These are phyloP conservation scores for Aspergillus floridensis DNA, from an alignment of 2,329 filamentous ascomycete species.

Conservation along the genomic window DNA sequence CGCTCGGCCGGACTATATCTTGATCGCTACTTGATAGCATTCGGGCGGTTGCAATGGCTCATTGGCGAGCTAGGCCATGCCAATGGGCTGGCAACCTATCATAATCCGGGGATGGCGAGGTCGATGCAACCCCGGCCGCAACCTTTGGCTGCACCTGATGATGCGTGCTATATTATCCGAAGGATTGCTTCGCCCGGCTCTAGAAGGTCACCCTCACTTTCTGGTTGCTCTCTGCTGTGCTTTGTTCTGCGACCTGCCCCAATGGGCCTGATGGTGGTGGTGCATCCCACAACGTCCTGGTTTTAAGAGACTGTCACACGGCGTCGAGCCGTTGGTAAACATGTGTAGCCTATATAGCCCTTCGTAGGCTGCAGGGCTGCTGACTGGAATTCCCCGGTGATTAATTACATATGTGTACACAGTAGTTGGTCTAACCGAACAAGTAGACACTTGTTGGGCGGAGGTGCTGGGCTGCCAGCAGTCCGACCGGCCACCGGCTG, in stretches of 20 bases:
- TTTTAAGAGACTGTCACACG: not conserved
- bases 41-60: slow-evolving; percentile 8
- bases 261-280: not conserved
- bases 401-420: not conserved
- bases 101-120: slow-evolving; percentile 6
- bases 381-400: not conserved
- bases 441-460: too few relatives aligned
- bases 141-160: slow-evolving; percentile 10
- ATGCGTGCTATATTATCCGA: slow-evolving; percentile 14
- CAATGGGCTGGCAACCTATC: slow-evolving; percentile 26
- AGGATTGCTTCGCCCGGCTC: slow-evolving; percentile 5
- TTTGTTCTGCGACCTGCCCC: not conserved
- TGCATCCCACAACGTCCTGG: not conserved
- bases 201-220: not conserved
- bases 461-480: too few relatives aligned
- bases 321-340: not conserved
- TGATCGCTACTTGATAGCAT: slow-evolving; percentile 7
- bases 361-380: too few relatives aligned
- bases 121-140: slow-evolving; percentile 19
- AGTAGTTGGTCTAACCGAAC: not conserved
- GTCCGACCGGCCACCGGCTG: not conserved
- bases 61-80: slow-evolving; percentile 18
- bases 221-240: not conserved
- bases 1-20: not conserved
- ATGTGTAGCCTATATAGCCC: not conserved